Base-by-base conservation (phyloP, 2,329 filamentous ascomycete genomes). In the Ophiostoma quercus region DNA sequence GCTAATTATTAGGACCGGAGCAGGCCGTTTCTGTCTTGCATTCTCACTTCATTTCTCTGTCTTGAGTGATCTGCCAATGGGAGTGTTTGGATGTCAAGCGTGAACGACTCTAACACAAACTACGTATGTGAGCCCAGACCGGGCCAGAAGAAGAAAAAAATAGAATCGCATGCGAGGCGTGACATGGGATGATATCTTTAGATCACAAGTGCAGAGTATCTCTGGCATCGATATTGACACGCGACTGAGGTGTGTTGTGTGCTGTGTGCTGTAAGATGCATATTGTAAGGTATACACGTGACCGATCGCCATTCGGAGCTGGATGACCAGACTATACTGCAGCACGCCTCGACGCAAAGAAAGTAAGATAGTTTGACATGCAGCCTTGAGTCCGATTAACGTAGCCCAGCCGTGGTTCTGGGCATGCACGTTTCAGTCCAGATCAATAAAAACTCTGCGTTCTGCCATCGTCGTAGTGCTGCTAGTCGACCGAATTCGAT, bases 1-100 rank as follows among this genome's bases (percentile, higher is more conserved):
- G 22, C 57, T 29, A 62, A 32, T 62, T 62, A 32, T 62, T 62
- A 62, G 25, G 11, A 62, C 22, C 57, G 51, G 51, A 57, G 51
- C n/a, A 57, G 11, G 22, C 22, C 22, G n/a, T 57, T 57, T 51
- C 47, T n/a, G n/a, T 25, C 51, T 57, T 57, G 51, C 47, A n/a
- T 32, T 62, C 12, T 32, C 32, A 7, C 43, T 19, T 47, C 43
- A 7, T 32, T 62, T 16, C 4, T 62, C 25, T 32, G 32, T 19
- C 12, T 11, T 19, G 25, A 32, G 12, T n/a, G 25, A 25, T 57
- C 8, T 14, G 22, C 57, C 57, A 62, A 29, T 62, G 57, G 16
- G 12, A 34, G 32, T 34, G 57, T 25, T 25, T 62, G 1, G 57
- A 62, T 32, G 57, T 62, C 25, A 16, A 62, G 57, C 51, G 51